Evolutionary conservation across 768 basidiomycete genomes (phyloP).

Genomic region (Boletus insuetus): DNA sequence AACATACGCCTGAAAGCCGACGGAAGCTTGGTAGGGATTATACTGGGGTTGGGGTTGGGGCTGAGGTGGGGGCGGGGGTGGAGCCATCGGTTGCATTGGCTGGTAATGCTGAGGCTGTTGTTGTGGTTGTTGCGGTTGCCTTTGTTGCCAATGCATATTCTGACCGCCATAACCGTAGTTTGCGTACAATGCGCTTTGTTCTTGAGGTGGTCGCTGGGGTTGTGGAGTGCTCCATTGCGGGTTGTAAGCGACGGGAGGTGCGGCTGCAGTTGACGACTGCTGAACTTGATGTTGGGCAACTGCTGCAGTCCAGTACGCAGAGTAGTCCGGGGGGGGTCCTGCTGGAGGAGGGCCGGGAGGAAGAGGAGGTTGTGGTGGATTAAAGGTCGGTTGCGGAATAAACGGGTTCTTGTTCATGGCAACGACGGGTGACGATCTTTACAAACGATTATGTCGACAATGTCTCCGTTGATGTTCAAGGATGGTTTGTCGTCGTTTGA

Average conservation of each 20-base stretch:
- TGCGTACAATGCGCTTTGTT: constrained; percentile 83
- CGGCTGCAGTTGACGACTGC: constrained; percentile 32
- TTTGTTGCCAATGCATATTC: constrained; percentile 57
- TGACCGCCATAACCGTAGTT: constrained; percentile 89
- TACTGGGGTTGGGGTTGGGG: constrained; percentile 63
- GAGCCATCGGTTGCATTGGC: constrained; percentile 49
- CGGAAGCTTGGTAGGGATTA: constrained; percentile 72
- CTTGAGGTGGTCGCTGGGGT: constrained; percentile 64
- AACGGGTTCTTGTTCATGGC: constrained; percentile 86
- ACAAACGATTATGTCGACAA: constrained; percentile 7
- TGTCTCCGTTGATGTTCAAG: constrained; percentile 8
- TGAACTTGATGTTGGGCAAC: constrained; percentile 46
- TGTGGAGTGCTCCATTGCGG: constrained; percentile 68
- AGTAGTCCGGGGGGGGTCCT: constrained; percentile 72
- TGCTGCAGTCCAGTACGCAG: constrained; percentile 71
- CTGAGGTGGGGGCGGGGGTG: constrained; percentile 51
- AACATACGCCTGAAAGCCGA: constrained; percentile 63
- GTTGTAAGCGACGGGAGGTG: constrained; percentile 47
- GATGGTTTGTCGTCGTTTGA: constrained; percentile 22
- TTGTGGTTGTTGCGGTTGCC: constrained; percentile 60
- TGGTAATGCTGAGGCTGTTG: constrained; percentile 44
- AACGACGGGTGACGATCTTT: constrained; percentile 2
- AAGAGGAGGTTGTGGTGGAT: constrained; percentile 70
- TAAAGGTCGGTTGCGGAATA: constrained; percentile 63
- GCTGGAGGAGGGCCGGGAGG: constrained; percentile 79